Evolutionary conservation across 768 basidiomycete species (phyloP).

Genomic region (Podaxis carcinomalis): DNA sequence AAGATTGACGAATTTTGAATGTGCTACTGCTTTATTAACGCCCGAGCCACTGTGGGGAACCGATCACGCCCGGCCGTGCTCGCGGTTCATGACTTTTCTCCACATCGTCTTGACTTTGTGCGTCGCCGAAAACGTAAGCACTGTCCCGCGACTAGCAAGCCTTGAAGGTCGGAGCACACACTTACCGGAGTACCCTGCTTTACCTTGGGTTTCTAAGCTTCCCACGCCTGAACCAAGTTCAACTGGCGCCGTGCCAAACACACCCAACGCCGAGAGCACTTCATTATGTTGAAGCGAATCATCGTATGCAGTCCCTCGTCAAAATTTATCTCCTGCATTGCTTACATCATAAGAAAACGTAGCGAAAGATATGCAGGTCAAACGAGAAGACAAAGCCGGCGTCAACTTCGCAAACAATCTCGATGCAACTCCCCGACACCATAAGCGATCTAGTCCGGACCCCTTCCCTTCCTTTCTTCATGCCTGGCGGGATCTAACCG

Average conservation of each 20-base stretch:
- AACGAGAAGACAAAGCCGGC: not conserved
- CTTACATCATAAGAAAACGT: not conserved
- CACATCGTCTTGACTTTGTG: not conserved
- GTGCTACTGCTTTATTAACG: too few species aligned
- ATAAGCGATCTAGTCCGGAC: not conserved
- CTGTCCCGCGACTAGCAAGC: not conserved
- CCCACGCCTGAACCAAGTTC: not conserved
- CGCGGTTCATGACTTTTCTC: too few species aligned
- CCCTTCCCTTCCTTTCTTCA: not conserved
- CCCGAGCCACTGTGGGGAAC: too few species aligned
- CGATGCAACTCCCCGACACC: not conserved
- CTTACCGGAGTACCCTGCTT: not conserved
- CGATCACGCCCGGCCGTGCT: too few species aligned
- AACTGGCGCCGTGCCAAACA: not conserved
- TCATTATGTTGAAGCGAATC: not conserved
- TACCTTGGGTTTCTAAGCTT: not conserved
- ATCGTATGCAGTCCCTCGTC: not conserved
- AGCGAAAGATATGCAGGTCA: not conserved
- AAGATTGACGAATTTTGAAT: too few species aligned
- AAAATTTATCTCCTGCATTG: too few species aligned
- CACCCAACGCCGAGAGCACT: not conserved
- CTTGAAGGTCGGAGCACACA: not conserved
- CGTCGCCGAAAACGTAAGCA: not conserved
- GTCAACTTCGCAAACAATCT: not conserved
- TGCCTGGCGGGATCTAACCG: not conserved